Evolutionary conservation across 148 eudicot species (phyloP).

Genomic region (Vaccinium myrtillus): DNA sequence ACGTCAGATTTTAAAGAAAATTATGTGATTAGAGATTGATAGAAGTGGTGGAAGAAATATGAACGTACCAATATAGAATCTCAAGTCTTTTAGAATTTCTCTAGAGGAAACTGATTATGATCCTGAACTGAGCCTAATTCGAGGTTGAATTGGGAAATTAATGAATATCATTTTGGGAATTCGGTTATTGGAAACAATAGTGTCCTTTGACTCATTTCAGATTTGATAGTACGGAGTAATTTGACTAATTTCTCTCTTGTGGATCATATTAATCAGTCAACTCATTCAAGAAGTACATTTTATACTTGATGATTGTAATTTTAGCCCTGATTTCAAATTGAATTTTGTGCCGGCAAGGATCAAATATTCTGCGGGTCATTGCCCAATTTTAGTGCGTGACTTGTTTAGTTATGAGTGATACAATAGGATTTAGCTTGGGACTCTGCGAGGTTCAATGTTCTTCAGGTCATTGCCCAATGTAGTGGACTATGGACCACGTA

Average conservation of each 20-base stretch:
- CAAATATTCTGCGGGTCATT: neutral
- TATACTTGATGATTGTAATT: neutral
- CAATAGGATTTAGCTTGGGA: neutral
- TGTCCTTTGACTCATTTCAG: neutral
- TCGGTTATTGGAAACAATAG: neutral
- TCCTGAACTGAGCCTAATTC: neutral
- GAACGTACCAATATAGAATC: neutral
- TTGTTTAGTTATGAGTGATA: neutral
- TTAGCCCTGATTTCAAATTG: neutral
- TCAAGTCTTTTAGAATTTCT: neutral
- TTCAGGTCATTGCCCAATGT: neutral
- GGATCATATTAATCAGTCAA: neutral
- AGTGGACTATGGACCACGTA: neutral
- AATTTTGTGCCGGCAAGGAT: neutral
- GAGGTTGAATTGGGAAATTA: neutral
- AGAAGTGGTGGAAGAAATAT: neutral
- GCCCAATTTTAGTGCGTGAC: neutral
- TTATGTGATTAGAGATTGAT: neutral
- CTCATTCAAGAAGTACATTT: neutral
- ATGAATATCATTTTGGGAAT: neutral
- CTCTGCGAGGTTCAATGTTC: neutral
- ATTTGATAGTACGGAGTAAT: neutral
- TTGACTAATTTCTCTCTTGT: neutral
- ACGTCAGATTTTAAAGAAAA: neutral
- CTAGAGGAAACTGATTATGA: neutral